Base-by-base conservation (phyloP, 2,329 filamentous ascomycete species). In the Microsporum canis region DNA sequence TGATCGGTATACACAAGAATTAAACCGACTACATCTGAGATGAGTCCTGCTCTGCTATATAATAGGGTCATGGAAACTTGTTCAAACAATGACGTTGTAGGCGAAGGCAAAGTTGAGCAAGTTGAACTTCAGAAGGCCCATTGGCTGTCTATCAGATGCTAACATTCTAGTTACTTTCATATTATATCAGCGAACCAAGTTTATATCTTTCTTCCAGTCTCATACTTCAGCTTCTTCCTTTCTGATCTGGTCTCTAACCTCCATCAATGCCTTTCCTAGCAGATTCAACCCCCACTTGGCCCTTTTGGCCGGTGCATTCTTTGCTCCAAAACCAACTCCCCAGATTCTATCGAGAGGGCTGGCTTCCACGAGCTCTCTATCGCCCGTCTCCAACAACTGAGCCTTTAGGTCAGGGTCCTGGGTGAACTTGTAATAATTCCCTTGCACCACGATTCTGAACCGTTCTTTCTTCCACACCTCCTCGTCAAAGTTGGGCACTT, bases 331-430 rank as follows among this genome's bases (percentile, higher is more conserved):
- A 0, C 71, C 71, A 33, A 73, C 66, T 0, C 71, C 71, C 71
- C 71, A 73, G 36, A 72, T 67, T 59, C 68, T 61, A 66, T 74
- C 72, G 43, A 65, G 66, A 6, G 71, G 72, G 66, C 72, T 74
- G 1, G 71, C 68, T 65, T 74, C 72, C 1, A 72, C 70, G 17
- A 74, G 55, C 55, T 68, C 64, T 38, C 68, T 66, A 12, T 68
- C 63, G 12, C 67, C 71, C 3, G 72, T 73, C 31, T 59, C 68
- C 55, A 73, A 55, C 55, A 74, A 64, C 2, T 67, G 57, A 39
- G 62, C 55, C 47, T 66, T 66, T 6, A 71, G 61, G 3, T 70
- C 63, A 49, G 67, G 64, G 47, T 70, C 67, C 60, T 73, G 71
- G 5, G 64, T 68, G 43, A 72, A 73, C 60, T 73, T 73, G 41